Evolutionary conservation across 2,329 filamentous ascomycete species (phyloP).

Genomic region (Colletotrichum orbiculare): DNA sequence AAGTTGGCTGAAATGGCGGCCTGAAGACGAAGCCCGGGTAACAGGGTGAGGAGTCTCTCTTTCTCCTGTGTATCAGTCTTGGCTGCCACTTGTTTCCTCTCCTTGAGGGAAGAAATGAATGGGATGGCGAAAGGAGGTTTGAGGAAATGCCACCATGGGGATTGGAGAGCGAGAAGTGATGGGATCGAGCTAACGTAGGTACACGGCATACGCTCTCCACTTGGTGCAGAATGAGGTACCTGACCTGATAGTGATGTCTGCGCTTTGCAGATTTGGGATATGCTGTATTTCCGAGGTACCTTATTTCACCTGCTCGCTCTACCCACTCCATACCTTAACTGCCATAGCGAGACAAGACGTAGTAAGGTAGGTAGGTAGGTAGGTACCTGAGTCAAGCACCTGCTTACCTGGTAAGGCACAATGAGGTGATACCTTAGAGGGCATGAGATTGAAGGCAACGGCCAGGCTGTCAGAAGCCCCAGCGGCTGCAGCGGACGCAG

Average conservation of each 20-base stretch:
- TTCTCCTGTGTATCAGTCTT: constrained; percentile 13
- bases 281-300: no score
- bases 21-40: not conserved
- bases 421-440: no score
- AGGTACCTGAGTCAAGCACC: no score
- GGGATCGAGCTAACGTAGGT: constrained; percentile 9
- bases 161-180: constrained; percentile 7
- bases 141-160: constrained; percentile 11
- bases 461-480: not conserved
- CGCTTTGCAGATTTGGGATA: no score
- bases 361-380: no score
- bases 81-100: constrained; percentile 21
- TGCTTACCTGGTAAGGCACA: no score
- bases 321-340: no score
- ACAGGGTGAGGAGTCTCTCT: constrained; percentile 1
- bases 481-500: constrained; percentile 11
- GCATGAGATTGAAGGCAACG: no score
- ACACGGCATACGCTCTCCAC: not conserved
- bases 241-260: no score
- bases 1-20: constrained; percentile 9
- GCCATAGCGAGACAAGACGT: no score
- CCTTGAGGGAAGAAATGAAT: not conserved
- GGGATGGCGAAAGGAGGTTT: constrained; percentile 22
- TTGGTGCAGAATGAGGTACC: not conserved
- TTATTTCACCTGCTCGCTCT: no score